Percentiles rank a stretch among this genome's conserved stretches.
phyloP scores from a whole-genome alignment of 2,329 filamentous ascomycete species.

The Aspergillus versicolor region DNA sequence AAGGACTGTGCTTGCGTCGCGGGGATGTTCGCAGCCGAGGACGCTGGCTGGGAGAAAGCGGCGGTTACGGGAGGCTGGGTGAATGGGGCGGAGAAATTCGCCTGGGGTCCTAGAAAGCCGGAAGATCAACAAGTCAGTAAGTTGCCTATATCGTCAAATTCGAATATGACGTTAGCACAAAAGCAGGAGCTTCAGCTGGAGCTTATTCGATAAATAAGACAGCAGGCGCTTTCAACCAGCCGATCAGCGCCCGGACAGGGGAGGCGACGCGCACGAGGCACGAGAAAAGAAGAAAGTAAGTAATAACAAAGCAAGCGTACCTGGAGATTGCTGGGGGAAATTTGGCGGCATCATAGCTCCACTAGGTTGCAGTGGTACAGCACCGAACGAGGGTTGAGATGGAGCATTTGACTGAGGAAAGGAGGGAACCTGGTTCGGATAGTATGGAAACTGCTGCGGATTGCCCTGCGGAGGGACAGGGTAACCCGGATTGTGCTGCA shows the following conservation, averaged over 20 bases:
- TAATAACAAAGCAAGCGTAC: slow-evolving; percentile 26
- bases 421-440: slow-evolving; percentile 33
- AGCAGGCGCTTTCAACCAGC: not conserved
- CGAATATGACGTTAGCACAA: slow-evolving; percentile 1
- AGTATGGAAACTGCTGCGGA: slow-evolving; percentile 37
- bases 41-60: slow-evolving; percentile 30
- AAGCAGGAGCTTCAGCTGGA: not conserved
- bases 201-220: not conserved
- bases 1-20: slow-evolving; percentile 33
- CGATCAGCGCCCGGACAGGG: not conserved
- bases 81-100: slow-evolving; percentile 36
- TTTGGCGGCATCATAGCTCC: slow-evolving; percentile 40
- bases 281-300: slow-evolving; percentile 7
- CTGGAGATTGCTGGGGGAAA: slow-evolving; percentile 35
- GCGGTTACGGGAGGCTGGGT: slow-evolving; percentile 33
- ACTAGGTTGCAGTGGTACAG: slow-evolving; percentile 36
- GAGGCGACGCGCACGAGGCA: not conserved
- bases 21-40: slow-evolving; percentile 27
- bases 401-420: slow-evolving; percentile 34
- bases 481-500: slow-evolving; percentile 30
- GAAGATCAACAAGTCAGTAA: slow-evolving; percentile 22
- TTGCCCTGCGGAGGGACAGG: slow-evolving; percentile 33
- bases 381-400: slow-evolving; percentile 37
- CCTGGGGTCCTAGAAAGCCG: slow-evolving; percentile 32
- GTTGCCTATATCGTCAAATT: slow-evolving; percentile 14